phyloP scores from a whole-genome alignment of 305 asterid genomes.

The Coffea humblotiana region DNA sequence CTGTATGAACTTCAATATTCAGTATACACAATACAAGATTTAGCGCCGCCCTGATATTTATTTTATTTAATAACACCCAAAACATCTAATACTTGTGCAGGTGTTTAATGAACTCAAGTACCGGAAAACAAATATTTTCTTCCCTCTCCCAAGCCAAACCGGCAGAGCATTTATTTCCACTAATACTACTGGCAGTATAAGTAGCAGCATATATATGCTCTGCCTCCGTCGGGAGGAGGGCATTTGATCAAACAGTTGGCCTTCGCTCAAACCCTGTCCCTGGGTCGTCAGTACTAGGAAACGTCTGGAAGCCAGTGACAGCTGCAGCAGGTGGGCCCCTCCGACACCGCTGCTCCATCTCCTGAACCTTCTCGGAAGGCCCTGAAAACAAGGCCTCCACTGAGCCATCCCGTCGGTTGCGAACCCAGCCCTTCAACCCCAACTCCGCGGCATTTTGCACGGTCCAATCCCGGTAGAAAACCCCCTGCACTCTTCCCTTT shows the following conservation, averaged over 20 bases:
- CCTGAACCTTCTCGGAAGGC: constrained; percentile 63
- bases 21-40: not conserved
- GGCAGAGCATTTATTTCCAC: not conserved
- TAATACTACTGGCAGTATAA: not conserved
- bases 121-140: not conserved
- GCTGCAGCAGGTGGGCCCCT: constrained; percentile 80
- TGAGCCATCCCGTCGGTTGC: constrained; percentile 80
- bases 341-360: constrained; percentile 90
- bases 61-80: not conserved
- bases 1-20: not conserved
- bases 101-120: not conserved
- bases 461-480: constrained; percentile 88
- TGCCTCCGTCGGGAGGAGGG: not conserved
- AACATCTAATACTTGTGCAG: not conserved
- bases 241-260: constrained; percentile 61
- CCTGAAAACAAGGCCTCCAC: constrained; percentile 91
- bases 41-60: not conserved
- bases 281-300: constrained; percentile 63
- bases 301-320: constrained; percentile 69
- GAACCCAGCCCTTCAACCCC: constrained; percentile 64
- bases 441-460: constrained; percentile 55
- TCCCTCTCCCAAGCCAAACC: not conserved
- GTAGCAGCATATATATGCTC: not conserved
- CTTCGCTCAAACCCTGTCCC: constrained; percentile 62
- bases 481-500: constrained; percentile 93